These are phyloP conservation scores for Thelonectria olida DNA, from an alignment of 2,329 filamentous ascomycete genomes.

Conservation along the genomic window DNA sequence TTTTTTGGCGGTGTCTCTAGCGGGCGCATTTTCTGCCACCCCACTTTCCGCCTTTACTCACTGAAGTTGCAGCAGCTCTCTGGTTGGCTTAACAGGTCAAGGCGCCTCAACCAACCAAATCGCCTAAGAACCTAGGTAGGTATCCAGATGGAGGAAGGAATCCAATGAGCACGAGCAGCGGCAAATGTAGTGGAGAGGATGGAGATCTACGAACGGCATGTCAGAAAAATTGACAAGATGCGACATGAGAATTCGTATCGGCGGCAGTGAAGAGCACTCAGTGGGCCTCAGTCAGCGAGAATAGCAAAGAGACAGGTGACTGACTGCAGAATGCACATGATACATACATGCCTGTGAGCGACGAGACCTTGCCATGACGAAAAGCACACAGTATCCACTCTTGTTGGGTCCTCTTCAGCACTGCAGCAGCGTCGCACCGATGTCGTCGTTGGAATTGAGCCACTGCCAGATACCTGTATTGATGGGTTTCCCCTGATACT, in stretches of 20 bases:
- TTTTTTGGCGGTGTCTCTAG: conserved; percentile 44
- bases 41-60: conserved; percentile 7
- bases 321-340: neutral
- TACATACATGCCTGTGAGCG: neutral
- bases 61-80: neutral
- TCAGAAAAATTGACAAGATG: neutral
- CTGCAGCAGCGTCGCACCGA: neutral
- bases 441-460: too few species aligned
- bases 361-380: neutral
- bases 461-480: too few species aligned
- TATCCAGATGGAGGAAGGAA: neutral
- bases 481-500: too few species aligned
- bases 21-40: conserved; percentile 35
- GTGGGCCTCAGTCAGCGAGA: neutral
- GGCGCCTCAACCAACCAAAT: too few species aligned
- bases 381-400: neutral
- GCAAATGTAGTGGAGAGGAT: neutral
- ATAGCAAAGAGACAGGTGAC: neutral
- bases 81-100: neutral
- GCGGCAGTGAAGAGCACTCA: neutral
- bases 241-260: neutral
- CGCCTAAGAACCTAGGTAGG: too few species aligned
- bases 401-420: neutral
- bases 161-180: neutral
- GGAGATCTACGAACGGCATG: neutral